Percentiles rank a stretch among this genome's conserved stretches.
These are phyloP conservation scores for Chlorencoelia australis DNA, from an alignment of 2,329 filamentous ascomycete species.

Conservation along the genomic window DNA sequence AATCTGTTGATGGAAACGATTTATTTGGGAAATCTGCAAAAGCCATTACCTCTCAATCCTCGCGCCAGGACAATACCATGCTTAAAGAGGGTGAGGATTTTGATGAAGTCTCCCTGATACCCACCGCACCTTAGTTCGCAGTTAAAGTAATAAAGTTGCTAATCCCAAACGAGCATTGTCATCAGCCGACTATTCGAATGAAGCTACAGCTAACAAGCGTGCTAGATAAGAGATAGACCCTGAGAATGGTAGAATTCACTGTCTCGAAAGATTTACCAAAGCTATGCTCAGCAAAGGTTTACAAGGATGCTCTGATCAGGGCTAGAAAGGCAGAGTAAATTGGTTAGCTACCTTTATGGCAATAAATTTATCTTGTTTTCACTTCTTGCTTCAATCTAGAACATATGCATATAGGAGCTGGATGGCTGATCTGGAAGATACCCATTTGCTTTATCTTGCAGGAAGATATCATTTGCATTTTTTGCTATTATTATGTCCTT, in stretches of 20 bases:
- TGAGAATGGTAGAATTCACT: background rate
- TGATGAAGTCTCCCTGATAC: background rate
- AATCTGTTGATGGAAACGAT: slow-evolving; percentile 12
- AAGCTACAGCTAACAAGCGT: background rate
- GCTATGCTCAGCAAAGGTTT: slow-evolving; percentile 3
- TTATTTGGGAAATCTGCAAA: slow-evolving; percentile 13
- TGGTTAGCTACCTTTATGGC: too few relatives aligned
- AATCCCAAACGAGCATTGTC: background rate
- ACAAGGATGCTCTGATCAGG: too few relatives aligned
- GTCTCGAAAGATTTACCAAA: slow-evolving; percentile 3
- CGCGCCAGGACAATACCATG: background rate
- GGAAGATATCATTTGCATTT: too few relatives aligned
- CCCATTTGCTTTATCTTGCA: too few relatives aligned
- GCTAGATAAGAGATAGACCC: slow-evolving; percentile 3
- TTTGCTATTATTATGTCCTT: too few relatives aligned
- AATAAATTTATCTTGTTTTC: too few relatives aligned
- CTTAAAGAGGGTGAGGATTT: background rate
- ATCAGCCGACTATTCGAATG: background rate
- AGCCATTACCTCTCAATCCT: background rate
- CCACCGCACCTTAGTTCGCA: background rate
- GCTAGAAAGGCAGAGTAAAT: too few relatives aligned
- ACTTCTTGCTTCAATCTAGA: too few relatives aligned
- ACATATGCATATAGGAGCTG: too few relatives aligned
- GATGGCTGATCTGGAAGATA: too few relatives aligned
- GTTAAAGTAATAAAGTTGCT: background rate